Conservation (phyloP, 2,329 filamentous ascomycete genomes). For the Leptographium galeiforme region DNA sequence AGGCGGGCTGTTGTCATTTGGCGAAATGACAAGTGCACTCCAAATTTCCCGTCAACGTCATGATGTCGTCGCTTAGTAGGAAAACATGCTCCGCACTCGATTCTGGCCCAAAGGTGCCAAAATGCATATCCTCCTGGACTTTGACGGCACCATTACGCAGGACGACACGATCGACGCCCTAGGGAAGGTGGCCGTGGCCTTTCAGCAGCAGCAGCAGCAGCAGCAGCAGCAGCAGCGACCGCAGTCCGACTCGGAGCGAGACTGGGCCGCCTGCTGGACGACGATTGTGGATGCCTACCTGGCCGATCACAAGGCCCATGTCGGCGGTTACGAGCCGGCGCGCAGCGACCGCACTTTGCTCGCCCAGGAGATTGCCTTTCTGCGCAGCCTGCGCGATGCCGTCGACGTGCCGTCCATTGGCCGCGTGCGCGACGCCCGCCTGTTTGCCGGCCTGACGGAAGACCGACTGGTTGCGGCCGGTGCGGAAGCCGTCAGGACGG, state of each 20-base stretch:
- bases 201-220: slow-evolving; percentile 13
- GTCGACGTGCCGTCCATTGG: slow-evolving; percentile 33
- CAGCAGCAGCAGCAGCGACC: slow-evolving; percentile 12
- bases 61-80: not conserved
- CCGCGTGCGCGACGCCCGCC: slow-evolving; percentile 26
- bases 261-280: slow-evolving; percentile 27
- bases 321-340: slow-evolving; percentile 17
- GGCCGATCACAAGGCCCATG: slow-evolving; percentile 24
- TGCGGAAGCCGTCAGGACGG: slow-evolving; percentile 20
- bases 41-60: not conserved
- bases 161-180: slow-evolving; percentile 38
- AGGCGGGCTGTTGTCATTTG: not conserved
- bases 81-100: not conserved
- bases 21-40: not conserved
- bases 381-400: slow-evolving; percentile 24
- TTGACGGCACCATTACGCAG: slow-evolving; percentile 45
- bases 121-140: slow-evolving; percentile 40
- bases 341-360: slow-evolving; percentile 21
- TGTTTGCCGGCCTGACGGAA: slow-evolving; percentile 29
- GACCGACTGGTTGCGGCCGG: slow-evolving; percentile 25
- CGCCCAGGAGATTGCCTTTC: slow-evolving; percentile 27
- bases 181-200: slow-evolving; percentile 27
- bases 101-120: not conserved
- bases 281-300: slow-evolving; percentile 31
- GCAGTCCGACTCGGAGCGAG: not conserved